Percentiles rank a stretch among this genome's conserved stretches.
phyloP scores from a whole-genome alignment of 1,139 yeast genomes.

The Ashbya aceris region DNA sequence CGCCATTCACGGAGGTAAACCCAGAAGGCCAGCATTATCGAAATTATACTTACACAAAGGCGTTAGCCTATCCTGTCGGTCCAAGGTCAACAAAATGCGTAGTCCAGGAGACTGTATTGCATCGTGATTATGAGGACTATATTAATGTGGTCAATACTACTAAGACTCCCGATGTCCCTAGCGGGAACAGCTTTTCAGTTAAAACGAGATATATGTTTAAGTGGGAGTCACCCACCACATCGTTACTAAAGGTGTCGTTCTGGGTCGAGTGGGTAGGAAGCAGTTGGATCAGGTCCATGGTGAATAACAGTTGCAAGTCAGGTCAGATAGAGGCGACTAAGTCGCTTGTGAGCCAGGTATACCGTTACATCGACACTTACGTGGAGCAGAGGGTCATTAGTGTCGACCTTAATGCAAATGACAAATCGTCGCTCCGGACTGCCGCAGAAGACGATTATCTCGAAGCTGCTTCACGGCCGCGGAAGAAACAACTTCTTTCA shows the following conservation, averaged over 20 bases:
- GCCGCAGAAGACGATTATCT: too few relatives aligned
- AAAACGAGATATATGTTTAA: conserved; percentile 59
- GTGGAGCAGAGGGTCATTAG: conserved; percentile 3
- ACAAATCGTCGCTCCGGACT: neutral
- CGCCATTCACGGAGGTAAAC: conserved; percentile 37
- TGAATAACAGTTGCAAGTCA: conserved; percentile 80
- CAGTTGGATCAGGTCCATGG: conserved; percentile 86
- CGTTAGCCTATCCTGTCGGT: conserved; percentile 76
- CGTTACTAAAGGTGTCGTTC: conserved; percentile 52
- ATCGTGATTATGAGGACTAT: conserved; percentile 46
- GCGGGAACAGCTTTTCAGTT: conserved; percentile 74
- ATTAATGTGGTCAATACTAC: conserved; percentile 61
- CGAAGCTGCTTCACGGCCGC: too few relatives aligned
- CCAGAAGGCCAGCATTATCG: conserved; percentile 39
- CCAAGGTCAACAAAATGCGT: conserved; percentile 87
- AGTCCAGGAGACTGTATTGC: conserved; percentile 59
- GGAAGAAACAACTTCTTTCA: too few relatives aligned
- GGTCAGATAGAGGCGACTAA: conserved; percentile 66
- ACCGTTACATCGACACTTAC: conserved; percentile 12
- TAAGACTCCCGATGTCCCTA: conserved; percentile 89
- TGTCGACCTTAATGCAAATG: neutral
- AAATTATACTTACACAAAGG: conserved; percentile 65
- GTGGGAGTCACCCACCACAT: conserved; percentile 67
- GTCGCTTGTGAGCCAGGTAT: conserved; percentile 17
- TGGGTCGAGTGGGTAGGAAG: conserved; percentile 83